A percentile compares a stretch with the other conserved stretches of the same genome.
phyloP scores from a whole-genome alignment of 2,329 filamentous ascomycete genomes.

The Ilyonectria sp. region DNA sequence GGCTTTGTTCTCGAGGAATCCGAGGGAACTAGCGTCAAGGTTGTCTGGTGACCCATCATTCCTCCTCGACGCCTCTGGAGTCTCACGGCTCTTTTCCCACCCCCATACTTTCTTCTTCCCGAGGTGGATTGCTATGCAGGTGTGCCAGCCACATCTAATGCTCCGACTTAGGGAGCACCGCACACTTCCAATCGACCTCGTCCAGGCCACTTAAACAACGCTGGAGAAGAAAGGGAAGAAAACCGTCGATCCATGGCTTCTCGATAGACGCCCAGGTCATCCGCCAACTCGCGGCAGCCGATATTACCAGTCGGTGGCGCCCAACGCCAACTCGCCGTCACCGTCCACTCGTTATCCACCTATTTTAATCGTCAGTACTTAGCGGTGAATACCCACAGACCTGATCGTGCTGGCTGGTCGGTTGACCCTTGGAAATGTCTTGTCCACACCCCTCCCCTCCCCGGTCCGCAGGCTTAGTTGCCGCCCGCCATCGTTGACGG shows the following conservation, averaged over 20 bases:
- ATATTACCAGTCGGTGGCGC: slow-evolving; percentile 46
- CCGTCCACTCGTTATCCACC: slow-evolving; percentile 43
- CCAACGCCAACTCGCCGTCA: slow-evolving; percentile 41
- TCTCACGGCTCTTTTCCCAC: slow-evolving; percentile 11
- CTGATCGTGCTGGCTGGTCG: slow-evolving; percentile 40
- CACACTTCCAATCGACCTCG: slow-evolving; percentile 10
- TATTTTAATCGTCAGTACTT: slow-evolving; percentile 46
- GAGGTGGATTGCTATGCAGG: not conserved
- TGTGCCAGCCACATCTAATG: slow-evolving; percentile 11
- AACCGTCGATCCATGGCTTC: slow-evolving; percentile 38
- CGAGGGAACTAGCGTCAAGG: not conserved
- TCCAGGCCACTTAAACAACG: slow-evolving; percentile 16
- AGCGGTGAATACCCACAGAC: slow-evolving; percentile 41
- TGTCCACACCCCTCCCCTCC: slow-evolving; percentile 46
- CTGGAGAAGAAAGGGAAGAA: slow-evolving; percentile 30
- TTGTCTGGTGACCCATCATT: slow-evolving; percentile 15
- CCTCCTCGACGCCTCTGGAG: slow-evolving; percentile 2
- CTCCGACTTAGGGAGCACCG: not conserved
- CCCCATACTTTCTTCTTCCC: slow-evolving; percentile 2
- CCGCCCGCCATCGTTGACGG: slow-evolving; percentile 46
- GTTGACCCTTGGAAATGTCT: slow-evolving; percentile 42
- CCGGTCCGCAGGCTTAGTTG: slow-evolving; percentile 44
- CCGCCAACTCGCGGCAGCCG: slow-evolving; percentile 37
- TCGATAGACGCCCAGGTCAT: slow-evolving; percentile 39
- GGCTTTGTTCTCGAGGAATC: not conserved